These are phyloP conservation scores for Leishmania mexicana DNA, from an alignment of 208 protist species.

Conservation along the genomic window DNA sequence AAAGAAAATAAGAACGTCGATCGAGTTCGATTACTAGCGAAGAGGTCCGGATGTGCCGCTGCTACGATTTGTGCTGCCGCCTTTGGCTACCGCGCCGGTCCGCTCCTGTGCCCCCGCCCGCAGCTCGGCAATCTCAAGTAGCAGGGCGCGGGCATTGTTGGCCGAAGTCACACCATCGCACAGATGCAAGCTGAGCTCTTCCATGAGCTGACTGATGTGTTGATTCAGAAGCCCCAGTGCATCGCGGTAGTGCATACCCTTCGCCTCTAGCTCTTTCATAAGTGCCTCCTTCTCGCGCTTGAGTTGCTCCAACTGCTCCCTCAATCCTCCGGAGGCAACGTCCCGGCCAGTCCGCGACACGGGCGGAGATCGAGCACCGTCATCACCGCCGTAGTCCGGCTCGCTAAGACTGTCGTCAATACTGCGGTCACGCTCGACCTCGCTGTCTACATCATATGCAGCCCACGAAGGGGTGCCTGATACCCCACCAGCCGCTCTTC, in stretches of 20 bases:
- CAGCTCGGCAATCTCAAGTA: conserved; percentile 52
- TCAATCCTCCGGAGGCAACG: conserved; percentile 10
- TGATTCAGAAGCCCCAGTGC: conserved; percentile 43
- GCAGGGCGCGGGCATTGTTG: conserved; percentile 38
- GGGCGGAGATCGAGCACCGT: neutral
- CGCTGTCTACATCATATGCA: neutral
- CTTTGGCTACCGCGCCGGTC: neutral
- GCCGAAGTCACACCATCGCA: conserved; percentile 52
- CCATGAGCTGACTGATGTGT: conserved; percentile 52
- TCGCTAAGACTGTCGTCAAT: neutral
- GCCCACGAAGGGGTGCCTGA: neutral
- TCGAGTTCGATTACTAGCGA: neutral
- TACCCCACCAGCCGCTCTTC: neutral
- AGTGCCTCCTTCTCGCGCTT: conserved; percentile 74
- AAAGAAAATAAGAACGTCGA: too few relatives aligned
- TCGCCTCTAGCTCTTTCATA: conserved; percentile 41
- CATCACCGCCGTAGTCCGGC: neutral
- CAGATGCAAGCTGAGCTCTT: conserved; percentile 49
- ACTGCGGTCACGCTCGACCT: neutral
- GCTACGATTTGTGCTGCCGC: neutral
- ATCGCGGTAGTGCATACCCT: conserved; percentile 40
- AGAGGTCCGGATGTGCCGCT: neutral
- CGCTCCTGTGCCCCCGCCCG: conserved; percentile 21
- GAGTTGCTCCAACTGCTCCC: conserved; percentile 55
- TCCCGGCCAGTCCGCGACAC: neutral